These are phyloP conservation scores for Cinnamomum chago DNA, from an alignment of 164 flowering plant genomes.

Conservation along the genomic window DNA sequence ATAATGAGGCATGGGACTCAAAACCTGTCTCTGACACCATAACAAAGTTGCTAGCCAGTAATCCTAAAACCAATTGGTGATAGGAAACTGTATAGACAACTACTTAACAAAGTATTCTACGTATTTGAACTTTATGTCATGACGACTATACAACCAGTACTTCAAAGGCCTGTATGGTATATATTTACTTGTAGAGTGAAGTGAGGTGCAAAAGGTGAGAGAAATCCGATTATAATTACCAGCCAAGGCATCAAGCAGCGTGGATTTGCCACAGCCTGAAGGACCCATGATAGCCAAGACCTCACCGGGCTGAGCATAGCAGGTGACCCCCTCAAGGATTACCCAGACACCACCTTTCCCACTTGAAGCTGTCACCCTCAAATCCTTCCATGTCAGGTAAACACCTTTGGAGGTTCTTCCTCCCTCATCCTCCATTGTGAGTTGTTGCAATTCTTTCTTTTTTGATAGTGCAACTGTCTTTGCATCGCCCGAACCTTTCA, in stretches of 20 bases:
- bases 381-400: slow-evolving; percentile 58
- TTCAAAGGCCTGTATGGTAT: no score
- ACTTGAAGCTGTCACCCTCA: slow-evolving; percentile 40
- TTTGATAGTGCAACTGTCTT: not conserved
- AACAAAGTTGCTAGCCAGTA: no score
- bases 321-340: slow-evolving; percentile 47
- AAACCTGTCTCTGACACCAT: no score
- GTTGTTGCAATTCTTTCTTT: not conserved
- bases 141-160: no score
- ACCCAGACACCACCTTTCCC: slow-evolving; percentile 20
- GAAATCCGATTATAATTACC: slow-evolving; percentile 21
- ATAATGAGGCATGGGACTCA: no score
- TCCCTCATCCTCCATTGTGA: not conserved
- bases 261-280: slow-evolving; percentile 70
- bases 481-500: not conserved
- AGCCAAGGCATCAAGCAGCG: slow-evolving; percentile 61
- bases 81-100: no score
- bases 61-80: no score
- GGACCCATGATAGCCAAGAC: slow-evolving; percentile 71
- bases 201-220: no score
- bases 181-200: no score
- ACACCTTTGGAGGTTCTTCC: slow-evolving; percentile 22
- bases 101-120: no score
- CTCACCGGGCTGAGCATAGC: slow-evolving; percentile 53
- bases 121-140: no score